A percentile compares a stretch with the other conserved stretches of the same genome.
These are phyloP conservation scores for Jacaranda copaia DNA, from an alignment of 257 asterid genomes.

Conservation along the genomic window DNA sequence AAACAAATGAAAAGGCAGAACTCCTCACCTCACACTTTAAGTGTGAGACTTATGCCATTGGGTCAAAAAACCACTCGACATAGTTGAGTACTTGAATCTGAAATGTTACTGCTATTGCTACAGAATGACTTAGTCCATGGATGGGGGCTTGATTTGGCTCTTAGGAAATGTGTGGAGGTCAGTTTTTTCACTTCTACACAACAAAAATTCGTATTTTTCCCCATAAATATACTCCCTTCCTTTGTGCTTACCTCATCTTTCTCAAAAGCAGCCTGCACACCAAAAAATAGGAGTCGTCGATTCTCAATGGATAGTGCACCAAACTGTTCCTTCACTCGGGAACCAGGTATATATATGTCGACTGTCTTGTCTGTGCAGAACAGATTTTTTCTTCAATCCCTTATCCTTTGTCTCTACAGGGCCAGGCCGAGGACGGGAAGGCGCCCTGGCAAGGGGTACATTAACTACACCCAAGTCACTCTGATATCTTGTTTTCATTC, in stretches of 20 bases:
- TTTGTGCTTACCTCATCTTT: neutral
- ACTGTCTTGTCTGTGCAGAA: neutral
- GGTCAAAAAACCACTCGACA: neutral
- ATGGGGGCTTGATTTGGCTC: conserved; percentile 88
- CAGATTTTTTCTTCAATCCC: neutral
- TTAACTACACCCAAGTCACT: neutral
- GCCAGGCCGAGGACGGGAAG: conserved; percentile 62
- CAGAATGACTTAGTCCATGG: conserved; percentile 89
- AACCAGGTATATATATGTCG: conserved; percentile 56
- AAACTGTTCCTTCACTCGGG: conserved; percentile 78
- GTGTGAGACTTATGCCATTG: too few species aligned
- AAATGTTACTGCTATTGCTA: conserved; percentile 21
- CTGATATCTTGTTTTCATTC: neutral
- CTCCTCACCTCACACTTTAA: too few species aligned
- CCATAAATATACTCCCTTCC: neutral
- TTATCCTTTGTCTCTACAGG: conserved; percentile 46
- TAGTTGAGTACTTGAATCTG: neutral
- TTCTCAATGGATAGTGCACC: conserved; percentile 82
- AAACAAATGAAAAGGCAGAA: too few species aligned
- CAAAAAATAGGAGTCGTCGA: conserved; percentile 82
- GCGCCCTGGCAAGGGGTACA: conserved; percentile 91
- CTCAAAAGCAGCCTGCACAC: conserved; percentile 66
- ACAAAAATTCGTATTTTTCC: neutral
- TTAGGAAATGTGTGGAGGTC: conserved; percentile 78
- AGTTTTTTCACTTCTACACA: conserved; percentile 21